Conservation (phyloP, 257 asterid species). For the Nicotiana benthamiana region DNA sequence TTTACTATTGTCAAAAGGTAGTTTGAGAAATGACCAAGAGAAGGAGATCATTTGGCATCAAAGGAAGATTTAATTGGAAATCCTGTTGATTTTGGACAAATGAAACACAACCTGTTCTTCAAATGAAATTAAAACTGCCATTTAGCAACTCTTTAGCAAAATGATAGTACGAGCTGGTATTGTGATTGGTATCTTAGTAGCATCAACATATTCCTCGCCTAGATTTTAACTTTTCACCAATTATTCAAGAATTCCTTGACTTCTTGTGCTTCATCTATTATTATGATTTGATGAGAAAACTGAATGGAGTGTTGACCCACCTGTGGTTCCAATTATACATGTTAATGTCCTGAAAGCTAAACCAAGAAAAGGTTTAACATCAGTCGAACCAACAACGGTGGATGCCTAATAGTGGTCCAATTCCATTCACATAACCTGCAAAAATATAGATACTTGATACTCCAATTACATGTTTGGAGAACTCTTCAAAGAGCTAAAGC, state of each 20-base stretch:
- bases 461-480: not conserved
- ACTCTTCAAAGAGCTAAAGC: not conserved
- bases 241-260: not conserved
- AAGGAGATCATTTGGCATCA: not conserved
- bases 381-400: not conserved
- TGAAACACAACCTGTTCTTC: not conserved
- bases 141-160: not conserved
- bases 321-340: constrained; percentile 1
- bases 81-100: not conserved
- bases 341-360: constrained; percentile 2
- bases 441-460: not conserved
- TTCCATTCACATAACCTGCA: not conserved
- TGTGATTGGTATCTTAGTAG: not conserved
- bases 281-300: not conserved
- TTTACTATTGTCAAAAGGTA: not conserved
- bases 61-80: not conserved
- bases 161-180: not conserved
- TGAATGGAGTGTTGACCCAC: not conserved
- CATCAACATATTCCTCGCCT: not conserved
- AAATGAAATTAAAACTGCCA: not conserved
- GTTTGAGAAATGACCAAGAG: not conserved
- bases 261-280: not conserved
- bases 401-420: not conserved
- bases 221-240: not conserved
- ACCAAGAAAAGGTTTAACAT: constrained; percentile 6